These are phyloP conservation scores for Fusarium austroafricanum DNA, from an alignment of 2,329 filamentous ascomycete species.

Conservation along the genomic window DNA sequence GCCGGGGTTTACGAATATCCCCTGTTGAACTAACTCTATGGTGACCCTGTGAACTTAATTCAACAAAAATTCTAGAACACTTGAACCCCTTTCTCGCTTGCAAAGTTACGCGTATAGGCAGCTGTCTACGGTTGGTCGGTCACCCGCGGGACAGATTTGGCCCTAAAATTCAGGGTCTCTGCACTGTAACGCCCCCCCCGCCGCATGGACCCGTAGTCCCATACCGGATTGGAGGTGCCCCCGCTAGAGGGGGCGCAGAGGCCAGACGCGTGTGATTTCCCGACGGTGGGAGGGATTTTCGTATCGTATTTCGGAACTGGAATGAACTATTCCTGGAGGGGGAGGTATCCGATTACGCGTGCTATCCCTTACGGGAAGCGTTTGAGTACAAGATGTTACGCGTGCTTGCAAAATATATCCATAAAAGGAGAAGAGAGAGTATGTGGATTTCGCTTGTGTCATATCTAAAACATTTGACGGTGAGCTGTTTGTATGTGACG, in stretches of 20 bases:
- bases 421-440: no score
- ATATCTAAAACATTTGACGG: neutral
- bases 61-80: no score
- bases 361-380: neutral
- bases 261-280: slow-evolving; percentile 2
- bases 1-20: no score
- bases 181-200: slow-evolving; percentile 9
- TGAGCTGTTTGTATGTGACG: neutral
- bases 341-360: slow-evolving; percentile 23
- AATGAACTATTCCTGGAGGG: slow-evolving; percentile 5
- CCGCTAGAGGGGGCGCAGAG: neutral
- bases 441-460: no score
- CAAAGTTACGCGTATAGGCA: neutral
- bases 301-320: slow-evolving; percentile 12
- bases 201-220: neutral
- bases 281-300: slow-evolving; percentile 24
- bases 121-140: neutral
- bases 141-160: neutral
- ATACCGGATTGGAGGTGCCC: no score
- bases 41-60: no score
- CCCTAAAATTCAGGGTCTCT: slow-evolving; percentile 14
- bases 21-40: no score
- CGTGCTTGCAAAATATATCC: neutral
- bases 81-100: neutral
- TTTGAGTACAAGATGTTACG: slow-evolving; percentile 11